Conservation (phyloP, 352 stramenopile species). For the Phytophthora palmivora region DNA sequence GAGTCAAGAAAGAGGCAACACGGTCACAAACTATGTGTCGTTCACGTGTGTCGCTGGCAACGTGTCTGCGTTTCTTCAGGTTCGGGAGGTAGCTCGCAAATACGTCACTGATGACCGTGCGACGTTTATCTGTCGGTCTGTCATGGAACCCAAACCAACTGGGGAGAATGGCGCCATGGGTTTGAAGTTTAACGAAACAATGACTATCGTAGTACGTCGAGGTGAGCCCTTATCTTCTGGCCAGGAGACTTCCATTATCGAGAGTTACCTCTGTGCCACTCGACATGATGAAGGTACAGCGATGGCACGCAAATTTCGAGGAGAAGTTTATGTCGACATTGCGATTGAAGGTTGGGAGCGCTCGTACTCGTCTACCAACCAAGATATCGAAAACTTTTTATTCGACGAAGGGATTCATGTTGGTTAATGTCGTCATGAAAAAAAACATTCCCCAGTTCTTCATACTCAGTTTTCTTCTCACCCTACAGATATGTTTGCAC, state of each 20-base stretch:
- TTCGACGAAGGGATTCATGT: constrained; percentile 39
- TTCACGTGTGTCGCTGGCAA: constrained; percentile 32
- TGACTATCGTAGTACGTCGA: constrained; percentile 26
- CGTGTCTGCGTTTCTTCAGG: constrained; percentile 23
- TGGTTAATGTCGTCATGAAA: constrained; percentile 4
- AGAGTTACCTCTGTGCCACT: constrained; percentile 37
- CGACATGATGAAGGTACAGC: constrained; percentile 31
- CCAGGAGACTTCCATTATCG: constrained; percentile 32
- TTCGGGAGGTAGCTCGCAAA: constrained; percentile 29
- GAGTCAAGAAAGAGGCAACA: constrained; percentile 21
- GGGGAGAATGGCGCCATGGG: constrained; percentile 8
- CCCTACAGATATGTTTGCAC: too few species aligned
- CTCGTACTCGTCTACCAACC: constrained; percentile 40
- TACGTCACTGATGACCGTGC: constrained; percentile 22
- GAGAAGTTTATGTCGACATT: constrained; percentile 36
- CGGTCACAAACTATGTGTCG: constrained; percentile 27
- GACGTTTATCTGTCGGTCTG: constrained; percentile 31
- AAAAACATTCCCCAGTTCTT: too few species aligned
- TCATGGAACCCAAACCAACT: constrained; percentile 26
- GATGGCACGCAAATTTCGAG: constrained; percentile 28
- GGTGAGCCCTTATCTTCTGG: constrained; percentile 17
- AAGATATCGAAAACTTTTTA: constrained; percentile 56
- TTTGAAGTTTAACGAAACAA: constrained; percentile 36
- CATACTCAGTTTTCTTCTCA: background rate
- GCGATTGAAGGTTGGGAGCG: constrained; percentile 38